Base-by-base conservation (phyloP, 805 yeast species). In the Cyberlindnera euphorbiiphila region DNA sequence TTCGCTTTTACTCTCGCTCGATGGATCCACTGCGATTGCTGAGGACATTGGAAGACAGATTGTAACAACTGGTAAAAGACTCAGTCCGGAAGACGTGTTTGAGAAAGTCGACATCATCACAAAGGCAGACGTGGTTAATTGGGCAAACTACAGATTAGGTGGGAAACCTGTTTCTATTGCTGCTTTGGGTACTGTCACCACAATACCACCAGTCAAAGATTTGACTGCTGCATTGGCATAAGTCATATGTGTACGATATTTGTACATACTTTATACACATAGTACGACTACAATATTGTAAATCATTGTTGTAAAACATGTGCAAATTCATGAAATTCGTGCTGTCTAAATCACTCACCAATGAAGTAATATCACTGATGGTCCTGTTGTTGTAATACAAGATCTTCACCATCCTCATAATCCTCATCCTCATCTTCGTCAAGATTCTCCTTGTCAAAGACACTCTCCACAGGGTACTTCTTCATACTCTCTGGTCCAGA, bases 11-110 rank as follows among this genome's bases (percentile, higher is more conserved):
- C 69, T 93, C 39, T 85, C 96, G 6, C 70, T 93, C 31, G 99
- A 93, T 61, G 96, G 96, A 45, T 81, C 96, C 11, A 88, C 98
- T 7, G 91, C 97, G 6, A 78, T 88, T 34, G 97, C 97, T 22
- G 99, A 93, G 65, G 98, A 93, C 62, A 87, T 93, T 51, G 98
- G 98, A 19, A 81, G 98, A 63, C 98, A 93, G 62, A 71, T 93
- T 39, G 95, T 93, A 29, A 91, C 96, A 36, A 89, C 98, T 4
- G 98, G 98, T 21, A 63, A 67, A 37, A 62, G 73, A 49, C 47
- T 66, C 32, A 63, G 71, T 9, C 72, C 73, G 6, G 73, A 68
- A 44, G 68, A 69, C 38, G 72, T 69, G 2, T 68, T 69, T 43
- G 65, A 66, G 34, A 74, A 82, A 42, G 93, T 93, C 11, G 88